Base-by-base conservation (phyloP, 1,139 yeast species). In the Pichia cactophila region DNA sequence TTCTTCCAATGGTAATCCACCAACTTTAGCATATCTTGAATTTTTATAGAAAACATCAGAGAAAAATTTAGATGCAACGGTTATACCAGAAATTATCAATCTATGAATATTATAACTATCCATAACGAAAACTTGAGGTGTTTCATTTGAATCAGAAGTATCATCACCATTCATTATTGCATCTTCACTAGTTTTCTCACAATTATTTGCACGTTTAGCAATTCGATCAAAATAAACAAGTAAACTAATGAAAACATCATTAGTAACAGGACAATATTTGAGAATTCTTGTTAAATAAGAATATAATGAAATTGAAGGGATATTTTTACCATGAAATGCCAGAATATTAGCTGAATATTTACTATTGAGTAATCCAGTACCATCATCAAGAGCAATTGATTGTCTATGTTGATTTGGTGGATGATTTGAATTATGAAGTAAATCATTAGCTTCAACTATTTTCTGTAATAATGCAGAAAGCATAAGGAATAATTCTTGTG, bases 211-310 rank as follows among this genome's bases (percentile, higher is more conserved):
- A 56, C 87, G 77, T 63, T 86, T 87, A 17, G 96, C 95, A 49
- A 92, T 88, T 55, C 98, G 72, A 68, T 92, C 99, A 69, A 92
- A 89, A 66, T 92, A 94, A 28, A 94, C 97, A 58, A 92, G 72
- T 48, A 94, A 69, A 36, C 96, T 83, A 47, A 92, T 72, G 65
- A 90, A 92, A 33, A 94, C 97, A 64, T 94, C 98, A 67, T 92
- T 92, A 2, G 98, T 90, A 23, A 94, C 94, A 0, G 99, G 98
- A 67, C 99, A 92, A 68, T 92, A 94, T 67, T 90, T 92, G 63
- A 92, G 77, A 33, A 92, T 94, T 61, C 98, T 80, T 40, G 89
- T 78, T 52, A 92, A 74, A 65, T 92, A 92, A 17, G 96, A 94
- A 62, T 88, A 90, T 46, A 94, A 74, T 10, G 92, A 81, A 49